Conservation (phyloP, 2,329 filamentous ascomycete species). For the Neonectria neomacrospora region DNA sequence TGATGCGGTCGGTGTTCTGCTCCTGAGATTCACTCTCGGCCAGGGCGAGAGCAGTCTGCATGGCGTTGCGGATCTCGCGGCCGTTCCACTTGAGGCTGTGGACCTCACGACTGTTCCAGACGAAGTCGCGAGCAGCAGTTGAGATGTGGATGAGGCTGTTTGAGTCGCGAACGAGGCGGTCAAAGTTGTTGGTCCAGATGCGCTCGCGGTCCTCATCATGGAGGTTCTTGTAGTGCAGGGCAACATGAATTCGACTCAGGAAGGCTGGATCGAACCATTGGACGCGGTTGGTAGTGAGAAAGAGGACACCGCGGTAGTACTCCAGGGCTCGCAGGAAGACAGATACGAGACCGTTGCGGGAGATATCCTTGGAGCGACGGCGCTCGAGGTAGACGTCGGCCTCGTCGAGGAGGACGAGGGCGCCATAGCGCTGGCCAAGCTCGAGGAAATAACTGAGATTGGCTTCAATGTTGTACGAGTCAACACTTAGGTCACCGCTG, state of each 20-base stretch:
- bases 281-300: conserved; percentile 63
- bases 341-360: conserved; percentile 60
- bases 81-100: conserved; percentile 55
- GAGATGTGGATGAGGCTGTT: conserved; percentile 51
- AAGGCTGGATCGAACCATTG: conserved; percentile 60
- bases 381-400: conserved; percentile 70
- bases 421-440: conserved; percentile 61
- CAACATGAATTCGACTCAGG: conserved; percentile 61
- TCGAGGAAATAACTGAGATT: conserved; percentile 60
- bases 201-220: conserved; percentile 55
- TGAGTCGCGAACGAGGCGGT: conserved; percentile 56
- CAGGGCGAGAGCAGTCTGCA: conserved; percentile 58
- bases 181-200: conserved; percentile 60
- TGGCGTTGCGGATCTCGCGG: conserved; percentile 55
- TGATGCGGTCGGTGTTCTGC: conserved; percentile 45
- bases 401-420: conserved; percentile 67
- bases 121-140: conserved; percentile 53
- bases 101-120: conserved; percentile 52
- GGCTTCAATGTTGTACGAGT: conserved; percentile 52
- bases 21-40: conserved; percentile 56
- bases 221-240: conserved; percentile 58
- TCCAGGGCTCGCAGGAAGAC: conserved; percentile 63
- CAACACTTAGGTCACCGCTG: conserved; percentile 59
- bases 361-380: conserved; percentile 56
- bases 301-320: conserved; percentile 62